A percentile compares a stretch with the other conserved stretches of the same genome.
phyloP scores from a whole-genome alignment of 805 yeast species.

The Candida maris region DNA sequence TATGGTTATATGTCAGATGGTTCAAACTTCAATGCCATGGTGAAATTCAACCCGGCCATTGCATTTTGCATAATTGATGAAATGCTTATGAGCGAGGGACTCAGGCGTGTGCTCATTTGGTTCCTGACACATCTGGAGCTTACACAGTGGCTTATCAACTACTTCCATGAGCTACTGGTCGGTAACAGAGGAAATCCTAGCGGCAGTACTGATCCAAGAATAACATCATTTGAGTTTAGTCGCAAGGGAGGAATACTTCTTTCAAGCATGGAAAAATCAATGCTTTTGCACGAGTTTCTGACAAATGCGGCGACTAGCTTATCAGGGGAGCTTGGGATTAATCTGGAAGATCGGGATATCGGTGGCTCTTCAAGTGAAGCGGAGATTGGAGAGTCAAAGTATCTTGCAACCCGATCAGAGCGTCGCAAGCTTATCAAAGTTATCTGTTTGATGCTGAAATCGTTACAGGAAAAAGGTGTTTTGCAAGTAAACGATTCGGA shows the following conservation, averaged over 20 bases:
- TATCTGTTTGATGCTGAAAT: constrained; percentile 60
- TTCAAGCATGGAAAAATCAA: constrained; percentile 57
- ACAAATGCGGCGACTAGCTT: constrained; percentile 48
- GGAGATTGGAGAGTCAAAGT: constrained; percentile 17
- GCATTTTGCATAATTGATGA: constrained; percentile 63
- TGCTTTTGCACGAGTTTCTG: constrained; percentile 69
- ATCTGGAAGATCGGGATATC: constrained; percentile 15
- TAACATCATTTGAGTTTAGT: constrained; percentile 40
- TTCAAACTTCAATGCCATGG: constrained; percentile 44
- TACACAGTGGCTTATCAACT: constrained; percentile 54
- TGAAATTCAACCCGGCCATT: constrained; percentile 48
- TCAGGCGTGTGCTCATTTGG: constrained; percentile 63
- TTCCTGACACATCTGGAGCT: constrained; percentile 59
- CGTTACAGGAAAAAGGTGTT: constrained; percentile 43
- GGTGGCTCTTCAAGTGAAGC: constrained; percentile 7
- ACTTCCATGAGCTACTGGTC: constrained; percentile 56
- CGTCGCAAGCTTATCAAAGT: constrained; percentile 44
- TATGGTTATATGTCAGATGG: constrained; percentile 43
- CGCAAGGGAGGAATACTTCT: constrained; percentile 53
- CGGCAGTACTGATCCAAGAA: constrained; percentile 3
- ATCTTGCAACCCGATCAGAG: constrained; percentile 30
- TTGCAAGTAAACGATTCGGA: constrained; percentile 45
- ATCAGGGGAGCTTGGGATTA: constrained; percentile 31
- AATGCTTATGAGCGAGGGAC: constrained; percentile 64
- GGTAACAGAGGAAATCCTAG: constrained; percentile 49